Evolutionary conservation across 2,329 filamentous ascomycete genomes (phyloP), one percentile per base, ranked within the genome.

Genomic region (Xylariales sp.): DNA sequence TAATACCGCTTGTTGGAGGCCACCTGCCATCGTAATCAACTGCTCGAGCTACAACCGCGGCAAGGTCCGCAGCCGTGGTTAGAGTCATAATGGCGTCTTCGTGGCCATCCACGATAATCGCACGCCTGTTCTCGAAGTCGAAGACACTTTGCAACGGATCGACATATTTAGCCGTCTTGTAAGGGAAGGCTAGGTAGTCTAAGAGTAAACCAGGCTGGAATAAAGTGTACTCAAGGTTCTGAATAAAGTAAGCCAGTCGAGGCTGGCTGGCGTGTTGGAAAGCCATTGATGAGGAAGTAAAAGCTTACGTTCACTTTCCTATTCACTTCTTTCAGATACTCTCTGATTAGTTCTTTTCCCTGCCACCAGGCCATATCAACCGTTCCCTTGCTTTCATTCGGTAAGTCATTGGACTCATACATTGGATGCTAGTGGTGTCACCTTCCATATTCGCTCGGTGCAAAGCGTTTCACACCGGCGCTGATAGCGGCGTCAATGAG

Each of bases 401-500:
- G 25, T 47, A 24, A 49, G 37, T 40, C 7, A 45, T 24, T 8
- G 24, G 24, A 27, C 24, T 27, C 24, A 27, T 8, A 27, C 8
- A 27, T 8, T 8, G 24, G 8, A 9, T 37, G 34, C 15, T 10
- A 27, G 5, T 21, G 14, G 19, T 16, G 53, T 56, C 44, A 72
- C 69, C 58, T 59, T 16, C 54, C 61, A 47, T 72, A 85, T 48
- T 86, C 82, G 25, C 75, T 76, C 2, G 80, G 78, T 1, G 82
- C 69, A 53, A 80, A 82, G 5, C 78, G 69, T 49, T 73, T 72
- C 5, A 84, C 79, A 1, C 78, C 76, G 1, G 78, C 78, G 3
- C 64, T 62, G 28, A 80, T 65, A 5, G 76, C 68, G 1, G 79
- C 80, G 43, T 83, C 74, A 38, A 83, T 75, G 34, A 84, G 59